These are phyloP conservation scores for Alternaria hordeiaustralica DNA, from an alignment of 2,329 filamentous ascomycete genomes.

Conservation along the genomic window DNA sequence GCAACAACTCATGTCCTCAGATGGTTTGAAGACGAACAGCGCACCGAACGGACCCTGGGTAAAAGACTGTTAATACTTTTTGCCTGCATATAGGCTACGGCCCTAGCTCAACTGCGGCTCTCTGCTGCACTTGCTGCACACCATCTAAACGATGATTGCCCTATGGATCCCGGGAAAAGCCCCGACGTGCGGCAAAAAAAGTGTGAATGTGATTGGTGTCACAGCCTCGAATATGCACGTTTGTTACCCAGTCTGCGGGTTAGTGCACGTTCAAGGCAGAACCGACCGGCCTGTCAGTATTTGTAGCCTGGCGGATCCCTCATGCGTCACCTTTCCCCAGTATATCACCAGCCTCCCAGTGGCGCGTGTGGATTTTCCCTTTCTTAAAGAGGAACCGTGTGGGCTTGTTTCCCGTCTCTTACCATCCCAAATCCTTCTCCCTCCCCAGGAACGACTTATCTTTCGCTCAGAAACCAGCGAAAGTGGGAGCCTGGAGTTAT, in stretches of 20 bases:
- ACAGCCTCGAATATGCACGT: conserved; percentile 24
- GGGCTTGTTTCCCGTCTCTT: not conserved
- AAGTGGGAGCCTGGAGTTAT: not conserved
- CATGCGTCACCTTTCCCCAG: conserved; percentile 26
- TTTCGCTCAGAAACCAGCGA: not conserved
- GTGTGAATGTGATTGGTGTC: conserved; percentile 33
- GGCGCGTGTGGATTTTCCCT: conserved; percentile 2
- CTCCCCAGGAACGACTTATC: not conserved
- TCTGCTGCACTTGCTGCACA: not conserved
- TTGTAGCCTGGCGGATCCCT: conserved; percentile 32
- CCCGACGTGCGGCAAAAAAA: conserved; percentile 4
- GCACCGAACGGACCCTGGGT: not conserved
- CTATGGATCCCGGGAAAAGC: conserved; percentile 1
- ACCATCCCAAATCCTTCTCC: not conserved
- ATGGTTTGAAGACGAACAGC: not conserved
- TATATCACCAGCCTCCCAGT: conserved; percentile 9
- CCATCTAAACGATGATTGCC: conserved; percentile 1
- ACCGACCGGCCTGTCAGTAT: conserved; percentile 25
- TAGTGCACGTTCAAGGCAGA: conserved; percentile 32
- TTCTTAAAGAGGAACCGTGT: conserved; percentile 7
- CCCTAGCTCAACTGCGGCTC: conserved; percentile 19
- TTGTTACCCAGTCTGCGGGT: conserved; percentile 27
- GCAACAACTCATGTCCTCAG: not conserved
- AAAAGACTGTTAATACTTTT: conserved; percentile 12
- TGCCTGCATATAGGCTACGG: conserved; percentile 24